phyloP scores from a whole-genome alignment of 495 filamentous ascomycete genomes.

The Cryomyces antarcticus region DNA sequence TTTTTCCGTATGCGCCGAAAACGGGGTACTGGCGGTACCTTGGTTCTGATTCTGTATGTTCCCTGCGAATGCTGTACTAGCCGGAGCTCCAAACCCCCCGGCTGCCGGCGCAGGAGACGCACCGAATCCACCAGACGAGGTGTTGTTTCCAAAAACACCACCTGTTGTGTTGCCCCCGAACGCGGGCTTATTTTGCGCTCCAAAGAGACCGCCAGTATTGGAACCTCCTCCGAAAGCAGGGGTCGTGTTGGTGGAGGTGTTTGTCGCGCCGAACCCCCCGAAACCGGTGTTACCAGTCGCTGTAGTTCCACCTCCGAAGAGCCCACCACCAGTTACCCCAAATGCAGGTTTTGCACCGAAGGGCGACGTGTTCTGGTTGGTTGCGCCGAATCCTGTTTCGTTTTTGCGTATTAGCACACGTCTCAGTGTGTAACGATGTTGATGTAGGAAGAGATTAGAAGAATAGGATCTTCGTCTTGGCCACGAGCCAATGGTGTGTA shows the following conservation, averaged over 20 bases:
- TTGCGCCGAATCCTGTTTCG: slow-evolving; percentile 4
- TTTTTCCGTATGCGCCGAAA: slow-evolving; percentile 62
- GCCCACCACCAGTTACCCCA: background rate
- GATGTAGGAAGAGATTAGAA: too few relatives aligned
- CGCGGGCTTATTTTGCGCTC: slow-evolving; percentile 16
- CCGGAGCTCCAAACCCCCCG: background rate
- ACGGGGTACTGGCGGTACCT: slow-evolving; percentile 59
- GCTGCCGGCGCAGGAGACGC: background rate
- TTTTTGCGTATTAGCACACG: background rate
- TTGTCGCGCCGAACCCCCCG: slow-evolving; percentile 29
- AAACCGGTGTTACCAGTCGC: slow-evolving; percentile 23
- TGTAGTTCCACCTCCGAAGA: slow-evolving; percentile 2
- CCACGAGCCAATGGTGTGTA: background rate
- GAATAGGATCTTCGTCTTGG: too few relatives aligned
- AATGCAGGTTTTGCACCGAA: slow-evolving; percentile 4
- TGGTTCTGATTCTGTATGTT: slow-evolving; percentile 14
- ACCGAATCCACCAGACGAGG: slow-evolving; percentile 2
- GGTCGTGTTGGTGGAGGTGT: slow-evolving; percentile 11
- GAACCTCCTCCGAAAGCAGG: slow-evolving; percentile 26
- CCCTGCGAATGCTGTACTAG: slow-evolving; percentile 4
- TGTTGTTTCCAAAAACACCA: slow-evolving; percentile 14
- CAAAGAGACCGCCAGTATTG: slow-evolving; percentile 26
- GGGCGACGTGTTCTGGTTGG: slow-evolving; percentile 4
- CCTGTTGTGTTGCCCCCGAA: slow-evolving; percentile 22
- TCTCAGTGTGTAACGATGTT: background rate